Evolutionary conservation across 352 stramenopile species (phyloP).

Genomic region (Pythium chondricola): DNA sequence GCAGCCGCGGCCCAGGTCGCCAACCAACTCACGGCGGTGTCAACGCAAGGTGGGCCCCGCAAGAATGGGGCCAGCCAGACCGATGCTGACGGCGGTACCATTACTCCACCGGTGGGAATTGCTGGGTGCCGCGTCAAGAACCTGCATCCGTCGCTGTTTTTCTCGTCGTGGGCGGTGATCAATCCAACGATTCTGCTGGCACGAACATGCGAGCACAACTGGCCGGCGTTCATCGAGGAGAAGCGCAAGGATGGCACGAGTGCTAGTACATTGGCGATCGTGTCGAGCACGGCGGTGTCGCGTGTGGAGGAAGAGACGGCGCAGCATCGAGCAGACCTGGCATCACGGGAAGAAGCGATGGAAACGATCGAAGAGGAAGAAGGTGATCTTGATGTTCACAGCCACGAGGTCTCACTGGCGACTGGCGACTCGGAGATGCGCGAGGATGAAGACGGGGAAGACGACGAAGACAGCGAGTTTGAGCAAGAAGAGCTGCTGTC

Average conservation of each 20-base stretch:
- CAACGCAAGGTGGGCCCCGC: no score
- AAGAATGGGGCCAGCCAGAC: not conserved
- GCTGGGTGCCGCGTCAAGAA: slow-evolving; percentile 44
- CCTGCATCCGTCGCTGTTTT: slow-evolving; percentile 78
- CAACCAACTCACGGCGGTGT: not conserved
- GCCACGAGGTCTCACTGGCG: slow-evolving; percentile 10
- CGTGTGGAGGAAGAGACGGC: slow-evolving; percentile 16
- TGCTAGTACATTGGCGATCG: slow-evolving; percentile 15
- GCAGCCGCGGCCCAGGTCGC: not conserved
- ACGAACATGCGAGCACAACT: slow-evolving; percentile 80
- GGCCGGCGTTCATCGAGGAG: slow-evolving; percentile 63
- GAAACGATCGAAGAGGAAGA: slow-evolving; percentile 11
- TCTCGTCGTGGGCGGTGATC: slow-evolving; percentile 78
- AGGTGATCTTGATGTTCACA: slow-evolving; percentile 4
- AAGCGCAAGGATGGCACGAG: slow-evolving; percentile 16
- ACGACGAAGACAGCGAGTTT: slow-evolving; percentile 79
- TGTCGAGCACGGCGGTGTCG: slow-evolving; percentile 14
- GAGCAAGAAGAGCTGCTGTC: slow-evolving; percentile 77
- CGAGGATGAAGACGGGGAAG: slow-evolving; percentile 29
- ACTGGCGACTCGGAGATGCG: slow-evolving; percentile 10
- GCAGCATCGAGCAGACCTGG: not conserved
- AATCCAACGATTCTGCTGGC: slow-evolving; percentile 51
- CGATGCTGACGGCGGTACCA: not conserved
- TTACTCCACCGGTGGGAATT: slow-evolving; percentile 2
- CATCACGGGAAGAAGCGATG: not conserved